Conservation (phyloP, 2,329 filamentous ascomycete genomes). For the Fusarium sp. region DNA sequence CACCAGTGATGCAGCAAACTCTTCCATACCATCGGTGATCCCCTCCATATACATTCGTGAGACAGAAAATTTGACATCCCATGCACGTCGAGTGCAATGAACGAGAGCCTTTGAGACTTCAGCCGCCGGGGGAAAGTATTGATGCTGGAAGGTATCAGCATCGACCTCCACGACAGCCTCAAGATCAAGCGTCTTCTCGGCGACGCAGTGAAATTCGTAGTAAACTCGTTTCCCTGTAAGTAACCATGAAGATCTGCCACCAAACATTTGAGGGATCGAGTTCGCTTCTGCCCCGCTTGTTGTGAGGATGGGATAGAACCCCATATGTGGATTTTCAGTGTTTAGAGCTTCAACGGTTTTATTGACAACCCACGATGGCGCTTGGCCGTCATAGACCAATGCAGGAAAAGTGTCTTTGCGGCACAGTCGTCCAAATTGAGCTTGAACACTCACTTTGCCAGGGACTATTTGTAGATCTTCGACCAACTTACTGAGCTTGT, state of each 20-base stretch:
- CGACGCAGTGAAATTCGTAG: slow-evolving; percentile 46
- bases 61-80: slow-evolving; percentile 49
- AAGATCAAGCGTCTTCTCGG: neutral
- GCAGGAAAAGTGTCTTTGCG: slow-evolving; percentile 35
- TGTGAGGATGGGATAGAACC: slow-evolving; percentile 48
- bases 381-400: slow-evolving; percentile 37
- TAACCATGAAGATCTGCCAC: slow-evolving; percentile 37
- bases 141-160: slow-evolving; percentile 40
- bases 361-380: slow-evolving; percentile 28
- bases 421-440: slow-evolving; percentile 48
- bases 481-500: slow-evolving; percentile 21
- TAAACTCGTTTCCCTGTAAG: slow-evolving; percentile 30
- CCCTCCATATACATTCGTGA: slow-evolving; percentile 24
- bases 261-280: slow-evolving; percentile 22
- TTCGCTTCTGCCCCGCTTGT: slow-evolving; percentile 45
- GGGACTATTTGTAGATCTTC: slow-evolving; percentile 40
- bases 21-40: slow-evolving; percentile 24
- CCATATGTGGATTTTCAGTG: slow-evolving; percentile 13
- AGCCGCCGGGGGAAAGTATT: slow-evolving; percentile 30
- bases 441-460: slow-evolving; percentile 41
- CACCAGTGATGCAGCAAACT: slow-evolving; percentile 39
- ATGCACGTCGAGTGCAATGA: slow-evolving; percentile 48
- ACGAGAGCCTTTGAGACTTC: slow-evolving; percentile 43
- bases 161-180: slow-evolving; percentile 45
- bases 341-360: slow-evolving; percentile 23